A percentile compares a stretch with the other conserved stretches of the same genome.
Conservation (phyloP, 179 eudicot genomes). For the Amaranthus tricolor region DNA sequence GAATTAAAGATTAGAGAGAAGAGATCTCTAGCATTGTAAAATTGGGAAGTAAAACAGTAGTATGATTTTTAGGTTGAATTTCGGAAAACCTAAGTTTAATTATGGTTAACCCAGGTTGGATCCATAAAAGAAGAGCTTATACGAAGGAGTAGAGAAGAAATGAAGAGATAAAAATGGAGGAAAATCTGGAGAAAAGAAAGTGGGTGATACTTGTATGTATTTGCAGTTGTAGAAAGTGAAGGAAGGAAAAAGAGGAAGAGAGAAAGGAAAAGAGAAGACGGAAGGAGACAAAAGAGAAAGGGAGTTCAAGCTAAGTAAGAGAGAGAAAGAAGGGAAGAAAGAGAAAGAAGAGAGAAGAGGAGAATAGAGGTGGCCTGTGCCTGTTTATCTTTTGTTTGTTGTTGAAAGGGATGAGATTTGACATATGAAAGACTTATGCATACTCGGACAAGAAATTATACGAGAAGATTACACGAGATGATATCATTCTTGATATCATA, state of each 20-base stretch:
- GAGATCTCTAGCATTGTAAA: conserved; percentile 22
- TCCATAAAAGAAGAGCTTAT: neutral
- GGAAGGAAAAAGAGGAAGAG: neutral
- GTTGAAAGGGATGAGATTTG: conserved; percentile 35
- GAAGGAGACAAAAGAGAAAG: conserved; percentile 30
- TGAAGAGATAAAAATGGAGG: neutral
- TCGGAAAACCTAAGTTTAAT: neutral
- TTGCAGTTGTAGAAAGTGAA: neutral
- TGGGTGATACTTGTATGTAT: too few relatives aligned
- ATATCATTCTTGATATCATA: neutral
- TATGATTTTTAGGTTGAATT: neutral
- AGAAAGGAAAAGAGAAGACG: conserved; percentile 18
- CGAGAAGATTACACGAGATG: neutral
- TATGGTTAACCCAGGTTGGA: neutral
- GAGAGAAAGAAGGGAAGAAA: conserved; percentile 1
- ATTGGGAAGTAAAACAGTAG: neutral
- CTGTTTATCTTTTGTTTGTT: conserved; percentile 27
- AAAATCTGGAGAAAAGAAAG: neutral
- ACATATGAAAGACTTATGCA: conserved; percentile 37
- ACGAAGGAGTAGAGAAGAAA: too few relatives aligned
- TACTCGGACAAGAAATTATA: conserved; percentile 18
- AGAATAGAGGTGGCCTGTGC: conserved; percentile 6
- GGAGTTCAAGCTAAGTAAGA: conserved; percentile 15
- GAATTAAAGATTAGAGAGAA: neutral
- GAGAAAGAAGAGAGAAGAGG: neutral